Evolutionary conservation across 495 filamentous ascomycete genomes (phyloP).

Genomic region (Ramalina peruviana): DNA sequence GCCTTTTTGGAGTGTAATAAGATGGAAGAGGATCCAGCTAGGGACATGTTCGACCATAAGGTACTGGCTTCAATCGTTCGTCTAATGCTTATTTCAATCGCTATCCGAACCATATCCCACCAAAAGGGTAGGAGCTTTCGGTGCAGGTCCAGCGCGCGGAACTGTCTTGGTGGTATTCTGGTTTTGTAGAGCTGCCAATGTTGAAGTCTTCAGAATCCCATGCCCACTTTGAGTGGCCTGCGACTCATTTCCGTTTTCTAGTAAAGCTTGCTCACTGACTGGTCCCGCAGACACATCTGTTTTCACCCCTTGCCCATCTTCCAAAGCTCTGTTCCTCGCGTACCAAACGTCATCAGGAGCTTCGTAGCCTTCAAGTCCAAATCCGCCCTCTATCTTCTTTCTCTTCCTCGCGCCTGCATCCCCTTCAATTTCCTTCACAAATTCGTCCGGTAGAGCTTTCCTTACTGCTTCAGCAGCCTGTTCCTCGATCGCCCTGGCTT

Average conservation of each 20-base stretch:
- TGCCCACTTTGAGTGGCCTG: conserved; percentile 19
- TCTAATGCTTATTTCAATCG: conserved; percentile 21
- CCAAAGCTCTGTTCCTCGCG: conserved; percentile 42
- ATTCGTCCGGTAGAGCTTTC: conserved; percentile 77
- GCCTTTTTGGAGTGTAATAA: too few relatives aligned
- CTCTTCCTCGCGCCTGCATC: conserved; percentile 72
- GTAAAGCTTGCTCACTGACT: conserved; percentile 23
- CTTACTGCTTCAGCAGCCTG: conserved; percentile 96
- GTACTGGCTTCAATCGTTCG: background rate
- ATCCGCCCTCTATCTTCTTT: conserved; percentile 78
- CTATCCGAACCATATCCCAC: conserved; percentile 85
- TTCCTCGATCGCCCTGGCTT: conserved; percentile 81
- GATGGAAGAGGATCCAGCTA: background rate
- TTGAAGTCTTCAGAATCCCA: conserved; percentile 70
- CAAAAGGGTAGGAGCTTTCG: conserved; percentile 42
- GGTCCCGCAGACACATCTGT: conserved; percentile 31
- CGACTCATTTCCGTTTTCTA: conserved; percentile 22
- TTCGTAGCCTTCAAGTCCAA: conserved; percentile 84
- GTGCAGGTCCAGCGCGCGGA: conserved; percentile 31
- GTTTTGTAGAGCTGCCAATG: conserved; percentile 55
- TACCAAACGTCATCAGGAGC: conserved; percentile 92
- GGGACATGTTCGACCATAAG: background rate
- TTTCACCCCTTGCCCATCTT: conserved; percentile 25
- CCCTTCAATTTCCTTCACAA: conserved; percentile 88
- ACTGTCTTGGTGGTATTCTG: conserved; percentile 18